Conservation (phyloP, 139 green algal species). For the Eudorina sp. region DNA sequence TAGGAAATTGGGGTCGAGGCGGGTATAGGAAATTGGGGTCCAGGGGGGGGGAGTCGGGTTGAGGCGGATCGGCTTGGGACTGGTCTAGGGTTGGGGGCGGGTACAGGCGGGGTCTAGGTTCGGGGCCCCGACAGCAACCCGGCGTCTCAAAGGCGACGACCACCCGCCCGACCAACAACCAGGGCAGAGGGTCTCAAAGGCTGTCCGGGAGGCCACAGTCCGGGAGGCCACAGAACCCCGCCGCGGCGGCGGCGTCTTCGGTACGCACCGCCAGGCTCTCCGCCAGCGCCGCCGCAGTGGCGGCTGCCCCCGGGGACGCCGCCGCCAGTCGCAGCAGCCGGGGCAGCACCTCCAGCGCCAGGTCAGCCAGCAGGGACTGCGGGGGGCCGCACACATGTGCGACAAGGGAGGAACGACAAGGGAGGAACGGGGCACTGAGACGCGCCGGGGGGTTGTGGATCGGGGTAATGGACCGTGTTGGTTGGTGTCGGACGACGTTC, state of each 20-base stretch:
- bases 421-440: neutral
- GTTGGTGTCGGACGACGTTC: neutral
- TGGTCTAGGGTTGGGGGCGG: neutral
- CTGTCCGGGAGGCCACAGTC: too few species aligned
- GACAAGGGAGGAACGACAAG: too few species aligned
- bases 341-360: neutral
- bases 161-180: too few species aligned
- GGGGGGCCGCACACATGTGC: too few species aligned
- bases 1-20: neutral
- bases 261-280: constrained; percentile 9
- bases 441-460: neutral
- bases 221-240: neutral
- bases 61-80: neutral
- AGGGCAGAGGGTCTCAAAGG: too few species aligned
- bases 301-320: neutral
- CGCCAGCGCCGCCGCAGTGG: neutral
- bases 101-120: neutral
- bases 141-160: too few species aligned
- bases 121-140: too few species aligned
- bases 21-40: neutral
- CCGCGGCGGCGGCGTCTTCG: too few species aligned
- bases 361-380: neutral
- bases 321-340: neutral
- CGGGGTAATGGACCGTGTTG: neutral
- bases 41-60: neutral